Evolutionary conservation across 2,329 filamentous ascomycete species (phyloP).

Genomic region (Epichloe festucae): DNA sequence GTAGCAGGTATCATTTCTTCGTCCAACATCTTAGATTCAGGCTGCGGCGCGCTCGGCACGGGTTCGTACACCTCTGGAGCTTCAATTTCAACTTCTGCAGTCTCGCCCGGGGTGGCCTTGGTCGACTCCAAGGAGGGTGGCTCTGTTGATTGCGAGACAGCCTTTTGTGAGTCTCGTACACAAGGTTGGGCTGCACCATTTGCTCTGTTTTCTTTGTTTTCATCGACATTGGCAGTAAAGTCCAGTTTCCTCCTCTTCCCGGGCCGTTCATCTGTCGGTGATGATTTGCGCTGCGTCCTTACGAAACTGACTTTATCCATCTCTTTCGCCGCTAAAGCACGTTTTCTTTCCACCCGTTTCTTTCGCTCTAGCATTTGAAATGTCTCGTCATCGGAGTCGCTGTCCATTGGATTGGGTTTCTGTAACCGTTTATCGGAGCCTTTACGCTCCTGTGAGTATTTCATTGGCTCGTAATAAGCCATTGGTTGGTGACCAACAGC

Average conservation of each 20-base stretch:
- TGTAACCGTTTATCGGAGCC: slow-evolving; percentile 10
- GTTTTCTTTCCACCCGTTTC: slow-evolving; percentile 24
- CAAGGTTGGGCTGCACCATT: background rate
- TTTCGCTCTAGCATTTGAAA: slow-evolving; percentile 21
- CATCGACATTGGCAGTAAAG: background rate
- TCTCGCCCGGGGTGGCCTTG: slow-evolving; percentile 19
- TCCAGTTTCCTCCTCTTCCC: slow-evolving; percentile 16
- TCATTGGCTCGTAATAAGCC: slow-evolving; percentile 32
- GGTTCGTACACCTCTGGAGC: background rate
- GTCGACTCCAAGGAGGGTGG: slow-evolving; percentile 16
- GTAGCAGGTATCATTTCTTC: slow-evolving; percentile 28
- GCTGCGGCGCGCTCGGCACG: background rate
- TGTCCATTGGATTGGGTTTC: slow-evolving; percentile 15
- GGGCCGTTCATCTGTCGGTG: slow-evolving; percentile 11
- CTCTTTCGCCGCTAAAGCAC: slow-evolving; percentile 26
- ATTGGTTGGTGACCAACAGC: slow-evolving; percentile 20
- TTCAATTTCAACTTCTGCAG: slow-evolving; percentile 4
- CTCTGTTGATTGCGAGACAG: slow-evolving; percentile 13
- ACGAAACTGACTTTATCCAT: slow-evolving; percentile 28
- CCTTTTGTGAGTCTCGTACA: slow-evolving; percentile 15
- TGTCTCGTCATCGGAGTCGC: slow-evolving; percentile 22
- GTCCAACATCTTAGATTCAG: slow-evolving; percentile 7
- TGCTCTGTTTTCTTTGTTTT: background rate
- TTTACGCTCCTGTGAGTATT: slow-evolving; percentile 31
- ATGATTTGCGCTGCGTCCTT: slow-evolving; percentile 10